Conservation (phyloP, 1,284 basidiomycete genomes). For the Papiliotrema nemorosa region DNA sequence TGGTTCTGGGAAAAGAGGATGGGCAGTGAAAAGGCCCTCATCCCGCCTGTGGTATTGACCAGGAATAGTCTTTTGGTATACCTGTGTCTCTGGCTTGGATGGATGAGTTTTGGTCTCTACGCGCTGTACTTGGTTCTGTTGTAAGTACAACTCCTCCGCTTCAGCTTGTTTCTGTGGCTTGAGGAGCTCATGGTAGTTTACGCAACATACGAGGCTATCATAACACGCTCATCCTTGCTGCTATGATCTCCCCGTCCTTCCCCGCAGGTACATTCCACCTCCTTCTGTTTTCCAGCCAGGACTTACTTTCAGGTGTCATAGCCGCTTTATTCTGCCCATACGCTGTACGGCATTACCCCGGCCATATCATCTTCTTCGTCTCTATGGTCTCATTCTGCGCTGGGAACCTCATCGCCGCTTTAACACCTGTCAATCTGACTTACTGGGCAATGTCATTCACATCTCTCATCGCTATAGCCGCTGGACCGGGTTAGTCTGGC, state of each 20-base stretch:
- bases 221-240: constrained; percentile 19
- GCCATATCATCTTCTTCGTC: constrained; percentile 25
- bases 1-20: constrained; percentile 22
- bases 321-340: constrained; percentile 25
- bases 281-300: not conserved
- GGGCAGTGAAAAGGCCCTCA: constrained; percentile 17
- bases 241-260: constrained; percentile 22
- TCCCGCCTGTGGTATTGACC: constrained; percentile 23
- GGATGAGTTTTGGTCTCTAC: constrained; percentile 32
- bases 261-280: constrained; percentile 11
- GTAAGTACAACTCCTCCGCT: constrained; percentile 8
- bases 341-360: constrained; percentile 19
- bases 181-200: constrained; percentile 9
- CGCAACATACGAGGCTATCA: constrained; percentile 22
- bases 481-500: constrained; percentile 14
- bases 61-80: constrained; percentile 23
- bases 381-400: constrained; percentile 29
- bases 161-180: not conserved
- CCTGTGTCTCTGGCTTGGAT: constrained; percentile 27
- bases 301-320: constrained; percentile 14
- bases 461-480: constrained; percentile 12
- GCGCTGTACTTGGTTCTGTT: constrained; percentile 19
- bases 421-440: constrained; percentile 11
- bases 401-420: constrained; percentile 22
- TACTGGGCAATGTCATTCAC: constrained; percentile 30